Conservation (phyloP, 2,329 filamentous ascomycete genomes). For the Colletotrichum filicis region DNA sequence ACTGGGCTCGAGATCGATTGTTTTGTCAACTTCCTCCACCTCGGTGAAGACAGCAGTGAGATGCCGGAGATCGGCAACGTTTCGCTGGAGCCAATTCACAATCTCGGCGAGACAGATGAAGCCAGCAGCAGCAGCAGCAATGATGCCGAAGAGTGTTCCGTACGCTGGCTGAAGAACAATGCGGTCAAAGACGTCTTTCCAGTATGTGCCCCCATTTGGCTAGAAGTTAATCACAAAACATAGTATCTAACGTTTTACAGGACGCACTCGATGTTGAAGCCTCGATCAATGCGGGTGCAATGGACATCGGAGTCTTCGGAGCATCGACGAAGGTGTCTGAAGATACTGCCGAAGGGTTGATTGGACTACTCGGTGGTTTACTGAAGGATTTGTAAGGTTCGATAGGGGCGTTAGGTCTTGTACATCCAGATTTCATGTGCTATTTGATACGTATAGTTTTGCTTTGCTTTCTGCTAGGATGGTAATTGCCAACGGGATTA, state of each 20-base stretch:
- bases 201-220: conserved; percentile 39
- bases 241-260: conserved; percentile 38
- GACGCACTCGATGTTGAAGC: conserved; percentile 54
- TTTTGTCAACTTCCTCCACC: conserved; percentile 84
- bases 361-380: neutral
- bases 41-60: conserved; percentile 39
- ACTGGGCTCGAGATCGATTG: conserved; percentile 76
- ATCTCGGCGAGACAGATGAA: conserved; percentile 42
- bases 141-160: neutral
- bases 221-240: neutral
- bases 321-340: conserved; percentile 21
- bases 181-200: conserved; percentile 43
- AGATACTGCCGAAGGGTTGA: neutral
- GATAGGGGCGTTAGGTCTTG: neutral
- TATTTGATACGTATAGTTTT: neutral
- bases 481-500: no score
- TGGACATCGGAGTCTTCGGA: conserved; percentile 56
- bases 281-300: conserved; percentile 41
- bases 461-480: no score
- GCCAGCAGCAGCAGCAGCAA: neutral
- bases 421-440: neutral
- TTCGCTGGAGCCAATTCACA: neutral
- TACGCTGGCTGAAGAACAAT: conserved; percentile 39
- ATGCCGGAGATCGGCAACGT: neutral
- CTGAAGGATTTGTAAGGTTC: neutral